Percentiles rank a stretch among this genome's conserved stretches.
Conservation (phyloP, 2,329 filamentous ascomycete genomes). For the Fonsecaea multimorphosa region DNA sequence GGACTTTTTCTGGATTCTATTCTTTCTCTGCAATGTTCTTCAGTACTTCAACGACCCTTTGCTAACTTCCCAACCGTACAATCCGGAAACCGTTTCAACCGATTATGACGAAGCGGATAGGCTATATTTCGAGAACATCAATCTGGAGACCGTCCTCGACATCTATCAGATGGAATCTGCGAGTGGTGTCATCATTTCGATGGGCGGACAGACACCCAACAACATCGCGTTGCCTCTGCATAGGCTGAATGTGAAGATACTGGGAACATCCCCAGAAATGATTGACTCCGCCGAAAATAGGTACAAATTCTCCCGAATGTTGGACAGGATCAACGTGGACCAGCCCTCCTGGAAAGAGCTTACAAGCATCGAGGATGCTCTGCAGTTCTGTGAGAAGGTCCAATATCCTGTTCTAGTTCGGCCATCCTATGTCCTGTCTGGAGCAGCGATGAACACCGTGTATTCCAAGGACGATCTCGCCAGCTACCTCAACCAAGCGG, state of each 20-base stretch:
- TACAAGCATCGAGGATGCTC: constrained; percentile 90
- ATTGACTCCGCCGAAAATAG: constrained; percentile 97
- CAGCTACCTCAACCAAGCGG: constrained; percentile 86
- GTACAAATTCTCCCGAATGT: constrained; percentile 98
- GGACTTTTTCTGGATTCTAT: too few relatives aligned
- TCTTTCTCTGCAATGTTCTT: too few relatives aligned
- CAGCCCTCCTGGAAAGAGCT: constrained; percentile 98
- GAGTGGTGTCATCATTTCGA: constrained; percentile 85
- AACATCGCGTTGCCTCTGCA: constrained; percentile 93
- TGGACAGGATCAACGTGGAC: constrained; percentile 91
- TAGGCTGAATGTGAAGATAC: constrained; percentile 85
- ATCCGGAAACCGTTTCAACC: constrained; percentile 86
- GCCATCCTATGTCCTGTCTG: constrained; percentile 94
- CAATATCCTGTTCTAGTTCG: constrained; percentile 93
- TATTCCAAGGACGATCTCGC: constrained; percentile 94
- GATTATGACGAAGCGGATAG: constrained; percentile 95
- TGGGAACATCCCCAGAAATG: constrained; percentile 98
- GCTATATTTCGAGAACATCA: constrained; percentile 96
- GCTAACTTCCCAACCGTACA: constrained; percentile 57
- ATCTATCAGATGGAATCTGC: constrained; percentile 89
- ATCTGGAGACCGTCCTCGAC: constrained; percentile 85
- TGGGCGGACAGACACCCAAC: constrained; percentile 97
- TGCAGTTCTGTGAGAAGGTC: constrained; percentile 83
- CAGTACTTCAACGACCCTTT: constrained; percentile 1
- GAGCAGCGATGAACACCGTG: constrained; percentile 98